Base-by-base conservation (phyloP, 2,329 filamentous ascomycete species). In the Penicillium griseofulvum region DNA sequence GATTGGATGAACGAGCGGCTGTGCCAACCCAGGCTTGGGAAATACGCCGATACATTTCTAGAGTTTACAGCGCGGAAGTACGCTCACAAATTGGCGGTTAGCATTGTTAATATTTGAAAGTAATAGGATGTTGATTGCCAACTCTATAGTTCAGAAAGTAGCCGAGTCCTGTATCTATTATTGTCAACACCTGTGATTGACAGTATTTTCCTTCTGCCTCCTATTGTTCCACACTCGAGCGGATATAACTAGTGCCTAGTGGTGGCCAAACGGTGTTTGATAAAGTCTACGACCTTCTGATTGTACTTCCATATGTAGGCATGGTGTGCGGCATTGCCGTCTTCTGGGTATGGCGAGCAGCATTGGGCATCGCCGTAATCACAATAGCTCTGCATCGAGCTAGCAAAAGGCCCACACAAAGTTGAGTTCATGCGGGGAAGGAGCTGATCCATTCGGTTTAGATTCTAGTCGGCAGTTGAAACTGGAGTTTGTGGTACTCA, bases 211-310 rank as follows among this genome's bases (percentile, higher is more conserved):
- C 5, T 28, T 43, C 16, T 14, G 19, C 3, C 19, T n/a, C 29
- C 11, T 36, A 19, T 24, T 10, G 11, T n/a, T 26, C 19, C 16
- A 43, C 12, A 7, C 19, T 14, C 4, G 4, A 24, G n/a, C 5
- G 4, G 5, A 8, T 4, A 12, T 16, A 2, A 38, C 24, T 28
- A 36, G 7, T 3, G 9, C 10, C 2, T 9, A 10, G 22, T 14
- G 5, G 17, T 49, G 2, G 16, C 37, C 14, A 61, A 26, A 19
- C 59, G 52, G 1, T n/a, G 4, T 43, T 59, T 54, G 26, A 60
- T 59, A n/a, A 61, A 62, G 24, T 61, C 54, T 12, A 62, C 58
- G n/a, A 58, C 60, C 9, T 52, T 42, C 39, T 62, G 55, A 17
- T 59, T 51, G 14, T 62, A 59, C 17, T 59, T 60, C 1, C 41